phyloP scores from a whole-genome alignment of 345 rosid species.

The Camelina hispida region DNA sequence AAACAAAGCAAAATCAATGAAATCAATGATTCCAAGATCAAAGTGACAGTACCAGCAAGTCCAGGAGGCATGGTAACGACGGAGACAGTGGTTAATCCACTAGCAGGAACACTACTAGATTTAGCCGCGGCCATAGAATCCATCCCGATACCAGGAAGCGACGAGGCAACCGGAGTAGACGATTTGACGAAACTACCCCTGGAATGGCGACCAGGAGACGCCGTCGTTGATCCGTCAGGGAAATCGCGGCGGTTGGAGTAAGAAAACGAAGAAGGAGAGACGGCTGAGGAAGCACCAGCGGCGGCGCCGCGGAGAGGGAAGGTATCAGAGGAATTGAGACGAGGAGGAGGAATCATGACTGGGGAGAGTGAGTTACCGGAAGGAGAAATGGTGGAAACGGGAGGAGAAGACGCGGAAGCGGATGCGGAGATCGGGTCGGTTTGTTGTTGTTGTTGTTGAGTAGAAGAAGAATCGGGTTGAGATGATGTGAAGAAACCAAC shows the following conservation, averaged over 20 bases:
- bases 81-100: constrained; percentile 71
- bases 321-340: constrained; percentile 63
- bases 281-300: constrained; percentile 28
- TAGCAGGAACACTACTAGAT: constrained; percentile 73
- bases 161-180: constrained; percentile 42
- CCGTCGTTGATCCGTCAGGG: constrained; percentile 46
- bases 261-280: constrained; percentile 53
- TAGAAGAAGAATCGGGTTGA: constrained; percentile 53
- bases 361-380: constrained; percentile 77
- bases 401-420: constrained; percentile 39
- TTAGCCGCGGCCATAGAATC: constrained; percentile 46
- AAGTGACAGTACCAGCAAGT: constrained; percentile 51
- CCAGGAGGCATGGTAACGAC: constrained; percentile 66
- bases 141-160: constrained; percentile 51
- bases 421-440: constrained; percentile 45
- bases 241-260: constrained; percentile 44
- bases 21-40: background rate
- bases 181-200: constrained; percentile 49
- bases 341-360: constrained; percentile 93
- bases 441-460: constrained; percentile 40
- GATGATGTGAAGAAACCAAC: constrained; percentile 79
- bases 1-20: background rate
- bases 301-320: constrained; percentile 44
- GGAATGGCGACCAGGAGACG: constrained; percentile 51
- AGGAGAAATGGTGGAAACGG: constrained; percentile 54